Conservation (phyloP, 2,329 filamentous ascomycete genomes). For the Curvularia sp. region DNA sequence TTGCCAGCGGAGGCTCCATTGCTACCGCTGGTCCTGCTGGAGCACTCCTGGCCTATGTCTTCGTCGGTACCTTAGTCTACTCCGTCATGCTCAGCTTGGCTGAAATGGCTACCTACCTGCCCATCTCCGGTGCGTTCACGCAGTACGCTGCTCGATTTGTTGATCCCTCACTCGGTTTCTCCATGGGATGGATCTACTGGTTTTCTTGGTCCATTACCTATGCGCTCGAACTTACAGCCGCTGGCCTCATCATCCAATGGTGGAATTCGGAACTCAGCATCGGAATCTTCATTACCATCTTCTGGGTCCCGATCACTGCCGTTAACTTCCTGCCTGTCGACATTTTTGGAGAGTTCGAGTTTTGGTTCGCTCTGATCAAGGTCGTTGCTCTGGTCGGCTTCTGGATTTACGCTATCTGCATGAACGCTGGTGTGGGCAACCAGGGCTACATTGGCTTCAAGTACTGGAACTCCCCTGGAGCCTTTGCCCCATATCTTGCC, state of each 20-base stretch:
- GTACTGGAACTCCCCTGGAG: constrained; percentile 72
- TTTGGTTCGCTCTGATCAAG: constrained; percentile 80
- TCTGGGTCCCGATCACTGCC: constrained; percentile 72
- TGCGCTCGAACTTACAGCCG: constrained; percentile 74
- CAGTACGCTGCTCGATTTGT: constrained; percentile 78
- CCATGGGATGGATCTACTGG: constrained; percentile 86
- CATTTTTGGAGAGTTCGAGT: constrained; percentile 78
- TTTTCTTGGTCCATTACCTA: constrained; percentile 78
- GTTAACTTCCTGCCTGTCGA: constrained; percentile 75
- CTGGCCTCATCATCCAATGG: constrained; percentile 77
- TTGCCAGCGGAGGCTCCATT: constrained; percentile 58
- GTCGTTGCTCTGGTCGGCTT: constrained; percentile 77
- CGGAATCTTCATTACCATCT: constrained; percentile 75
- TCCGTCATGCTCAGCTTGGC: constrained; percentile 71
- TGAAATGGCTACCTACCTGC: constrained; percentile 79
- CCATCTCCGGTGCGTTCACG: constrained; percentile 77
- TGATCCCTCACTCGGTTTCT: constrained; percentile 74
- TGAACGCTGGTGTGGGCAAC: constrained; percentile 71
- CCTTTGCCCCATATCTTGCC: constrained; percentile 69
- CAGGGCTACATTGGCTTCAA: constrained; percentile 77
- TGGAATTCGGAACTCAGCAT: constrained; percentile 70
- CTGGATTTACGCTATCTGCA: constrained; percentile 76
- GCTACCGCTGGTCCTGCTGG: constrained; percentile 58
- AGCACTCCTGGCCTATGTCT: constrained; percentile 55
- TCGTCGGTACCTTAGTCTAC: constrained; percentile 73